Evolutionary conservation across 345 rosid species (phyloP).

Genomic region (Syzygium grande): DNA sequence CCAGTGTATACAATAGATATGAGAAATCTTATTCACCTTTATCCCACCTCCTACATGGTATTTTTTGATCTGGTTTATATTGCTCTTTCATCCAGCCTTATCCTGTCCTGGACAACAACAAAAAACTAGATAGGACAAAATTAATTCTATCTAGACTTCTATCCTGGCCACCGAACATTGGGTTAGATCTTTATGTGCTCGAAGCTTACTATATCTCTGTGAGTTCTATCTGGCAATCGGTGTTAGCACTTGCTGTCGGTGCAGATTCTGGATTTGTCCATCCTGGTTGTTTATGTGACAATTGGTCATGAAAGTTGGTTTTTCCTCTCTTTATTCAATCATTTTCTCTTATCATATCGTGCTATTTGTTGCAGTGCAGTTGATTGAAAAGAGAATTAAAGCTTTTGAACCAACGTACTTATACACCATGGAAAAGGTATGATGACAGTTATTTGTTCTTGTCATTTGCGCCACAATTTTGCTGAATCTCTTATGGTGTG

Average conservation of each 20-base stretch:
- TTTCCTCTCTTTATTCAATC: not conserved
- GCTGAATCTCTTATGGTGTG: not conserved
- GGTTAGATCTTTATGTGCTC: not conserved
- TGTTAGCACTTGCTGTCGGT: not conserved
- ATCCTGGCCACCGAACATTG: not conserved
- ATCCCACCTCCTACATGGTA: not conserved
- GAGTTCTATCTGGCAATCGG: not conserved
- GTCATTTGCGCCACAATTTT: not conserved
- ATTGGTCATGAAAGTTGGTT: not conserved
- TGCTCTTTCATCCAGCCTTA: not conserved
- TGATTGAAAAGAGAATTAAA: constrained; percentile 76
- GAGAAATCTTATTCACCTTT: not conserved
- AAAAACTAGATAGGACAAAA: not conserved
- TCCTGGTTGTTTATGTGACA: not conserved
- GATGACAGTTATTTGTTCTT: not conserved
- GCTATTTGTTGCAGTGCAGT: constrained; percentile 48
- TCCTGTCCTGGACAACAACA: not conserved
- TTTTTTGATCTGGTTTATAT: not conserved
- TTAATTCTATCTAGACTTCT: not conserved
- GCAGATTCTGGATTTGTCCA: not conserved
- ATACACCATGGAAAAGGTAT: constrained; percentile 92
- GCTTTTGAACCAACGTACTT: constrained; percentile 87
- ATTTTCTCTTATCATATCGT: not conserved
- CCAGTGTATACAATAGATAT: not conserved
- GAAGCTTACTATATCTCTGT: not conserved